These are phyloP conservation scores for Scheffersomyces quercinus DNA, from an alignment of 1,139 yeast genomes.

Conservation along the genomic window DNA sequence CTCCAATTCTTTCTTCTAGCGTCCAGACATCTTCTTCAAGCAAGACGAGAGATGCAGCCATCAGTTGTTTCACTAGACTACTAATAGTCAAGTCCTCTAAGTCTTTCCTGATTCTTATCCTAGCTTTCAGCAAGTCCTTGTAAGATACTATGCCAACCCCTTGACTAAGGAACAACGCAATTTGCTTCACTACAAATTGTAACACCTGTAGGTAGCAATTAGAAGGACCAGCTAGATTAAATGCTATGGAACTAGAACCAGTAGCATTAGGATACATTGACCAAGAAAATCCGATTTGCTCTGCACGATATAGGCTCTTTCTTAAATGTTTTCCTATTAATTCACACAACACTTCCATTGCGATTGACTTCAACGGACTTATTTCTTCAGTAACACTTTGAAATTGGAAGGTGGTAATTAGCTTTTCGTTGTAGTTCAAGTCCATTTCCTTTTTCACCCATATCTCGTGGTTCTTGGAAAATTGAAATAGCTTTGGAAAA, in stretches of 20 bases:
- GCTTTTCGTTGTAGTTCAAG: conserved; percentile 20
- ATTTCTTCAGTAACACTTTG: conserved; percentile 23
- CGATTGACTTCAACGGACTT: conserved; percentile 35
- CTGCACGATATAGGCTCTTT: conserved; percentile 49
- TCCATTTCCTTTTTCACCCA: conserved; percentile 47
- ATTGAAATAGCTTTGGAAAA: conserved; percentile 16
- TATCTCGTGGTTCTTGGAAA: conserved; percentile 34
- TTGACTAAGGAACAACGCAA: conserved; percentile 12
- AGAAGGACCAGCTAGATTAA: conserved; percentile 52
- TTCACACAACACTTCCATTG: conserved; percentile 52
- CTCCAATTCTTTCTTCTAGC: conserved; percentile 47
- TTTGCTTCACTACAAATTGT: conserved; percentile 18
- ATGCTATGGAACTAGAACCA: conserved; percentile 49
- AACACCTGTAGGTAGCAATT: conserved; percentile 35
- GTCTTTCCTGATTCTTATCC: conserved; percentile 42
- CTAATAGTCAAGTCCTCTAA: conserved; percentile 40
- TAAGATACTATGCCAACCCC: conserved; percentile 18
- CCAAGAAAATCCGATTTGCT: conserved; percentile 54
- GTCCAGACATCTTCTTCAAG: conserved; percentile 56
- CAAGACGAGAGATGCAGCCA: conserved; percentile 48
- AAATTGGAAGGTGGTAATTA: conserved; percentile 47
- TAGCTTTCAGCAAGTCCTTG: conserved; percentile 40
- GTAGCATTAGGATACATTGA: conserved; percentile 51
- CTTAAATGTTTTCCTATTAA: conserved; percentile 40
- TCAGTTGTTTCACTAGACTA: conserved; percentile 42